These are phyloP conservation scores for Candida sp. DNA, from an alignment of 1,139 yeast species.

Conservation along the genomic window DNA sequence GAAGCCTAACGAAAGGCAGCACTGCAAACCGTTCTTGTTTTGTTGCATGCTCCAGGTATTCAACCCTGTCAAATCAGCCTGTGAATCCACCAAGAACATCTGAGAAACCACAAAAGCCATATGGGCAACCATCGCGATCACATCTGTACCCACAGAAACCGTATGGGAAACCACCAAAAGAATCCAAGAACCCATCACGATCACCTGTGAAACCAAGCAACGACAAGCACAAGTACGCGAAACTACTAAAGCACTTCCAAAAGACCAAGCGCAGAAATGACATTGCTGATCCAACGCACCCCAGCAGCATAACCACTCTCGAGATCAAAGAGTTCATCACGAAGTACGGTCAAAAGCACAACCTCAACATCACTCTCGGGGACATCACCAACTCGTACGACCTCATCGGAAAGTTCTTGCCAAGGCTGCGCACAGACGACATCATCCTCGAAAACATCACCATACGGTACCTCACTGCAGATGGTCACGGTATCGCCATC, in stretches of 20 bases:
- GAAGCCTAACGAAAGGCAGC: too few relatives aligned
- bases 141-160: too few relatives aligned
- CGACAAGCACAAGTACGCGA: conserved; percentile 3
- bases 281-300: conserved; percentile 16
- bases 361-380: conserved; percentile 13
- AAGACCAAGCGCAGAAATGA: conserved; percentile 15
- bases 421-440: conserved; percentile 18
- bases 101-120: too few relatives aligned
- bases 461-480: conserved; percentile 32
- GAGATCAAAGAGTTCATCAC: conserved; percentile 20
- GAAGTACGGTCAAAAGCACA: conserved; percentile 9
- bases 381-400: conserved; percentile 26
- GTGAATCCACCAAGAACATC: too few relatives aligned
- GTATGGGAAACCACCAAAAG: too few relatives aligned
- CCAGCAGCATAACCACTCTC: conserved; percentile 8
- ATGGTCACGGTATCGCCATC: conserved; percentile 45
- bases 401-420: conserved; percentile 31
- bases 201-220: background rate
- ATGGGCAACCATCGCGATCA: too few relatives aligned
- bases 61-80: too few relatives aligned
- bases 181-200: too few relatives aligned
- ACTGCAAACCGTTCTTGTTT: too few relatives aligned
- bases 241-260: conserved; percentile 8
- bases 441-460: conserved; percentile 22
- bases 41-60: too few relatives aligned